These are phyloP conservation scores for Monosporascus sp. DNA, from an alignment of 2,329 filamentous ascomycete genomes.

Conservation along the genomic window DNA sequence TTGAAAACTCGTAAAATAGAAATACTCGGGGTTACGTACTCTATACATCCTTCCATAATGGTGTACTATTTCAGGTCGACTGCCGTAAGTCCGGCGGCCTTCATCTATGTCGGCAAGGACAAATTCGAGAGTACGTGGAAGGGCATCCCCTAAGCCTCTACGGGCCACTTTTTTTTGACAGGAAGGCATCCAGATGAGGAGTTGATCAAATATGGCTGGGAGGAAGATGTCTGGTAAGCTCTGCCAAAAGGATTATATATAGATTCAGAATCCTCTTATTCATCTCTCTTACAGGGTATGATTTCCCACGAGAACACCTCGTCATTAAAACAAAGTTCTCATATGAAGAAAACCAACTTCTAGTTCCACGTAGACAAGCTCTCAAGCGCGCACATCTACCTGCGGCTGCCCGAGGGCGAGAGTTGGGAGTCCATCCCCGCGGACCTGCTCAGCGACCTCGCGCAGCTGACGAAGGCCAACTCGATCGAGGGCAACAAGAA, in stretches of 20 bases:
- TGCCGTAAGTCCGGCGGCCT: constrained; percentile 74
- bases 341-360: constrained; percentile 1
- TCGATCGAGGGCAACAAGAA: constrained; percentile 99
- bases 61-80: constrained; percentile 95
- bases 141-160: constrained; percentile 6
- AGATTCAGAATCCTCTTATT: constrained; percentile 4
- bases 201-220: constrained; percentile 88
- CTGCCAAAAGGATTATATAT: not conserved
- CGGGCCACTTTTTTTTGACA: constrained; percentile 7
- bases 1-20: too few species aligned
- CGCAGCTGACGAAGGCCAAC: constrained; percentile 97
- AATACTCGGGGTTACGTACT: too few species aligned
- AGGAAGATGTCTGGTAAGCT: constrained; percentile 86
- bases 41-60: constrained; percentile 49
- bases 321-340: not conserved
- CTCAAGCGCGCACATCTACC: constrained; percentile 93
- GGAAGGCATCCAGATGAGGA: constrained; percentile 70
- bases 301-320: not conserved
- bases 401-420: constrained; percentile 73
- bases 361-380: constrained; percentile 98
- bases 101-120: constrained; percentile 96
- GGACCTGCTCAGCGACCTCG: constrained; percentile 76
- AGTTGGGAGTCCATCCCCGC: constrained; percentile 78
- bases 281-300: constrained; percentile 21
- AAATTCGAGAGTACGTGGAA: constrained; percentile 85